phyloP scores from a whole-genome alignment of 31 red algal species.

The Odonthalia washingtoniensis region DNA sequence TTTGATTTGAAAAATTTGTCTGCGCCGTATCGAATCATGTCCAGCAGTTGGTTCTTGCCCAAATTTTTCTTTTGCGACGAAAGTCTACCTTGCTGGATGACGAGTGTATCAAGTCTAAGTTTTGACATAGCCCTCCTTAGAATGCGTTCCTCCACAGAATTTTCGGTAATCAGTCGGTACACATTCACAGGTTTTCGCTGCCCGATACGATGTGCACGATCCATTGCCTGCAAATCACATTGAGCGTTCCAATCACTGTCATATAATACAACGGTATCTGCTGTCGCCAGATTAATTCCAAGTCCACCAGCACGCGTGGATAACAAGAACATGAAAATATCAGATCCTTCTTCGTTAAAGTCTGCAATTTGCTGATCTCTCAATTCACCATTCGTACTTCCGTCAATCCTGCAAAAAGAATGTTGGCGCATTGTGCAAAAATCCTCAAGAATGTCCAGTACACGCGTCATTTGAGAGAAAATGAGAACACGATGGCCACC shows the following conservation, averaged over 20 bases:
- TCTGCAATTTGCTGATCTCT: conserved; percentile 97
- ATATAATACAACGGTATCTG: conserved; percentile 98
- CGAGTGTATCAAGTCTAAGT: conserved; percentile 94
- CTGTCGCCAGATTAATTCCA: conserved; percentile 99
- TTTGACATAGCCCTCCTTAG: conserved; percentile 94
- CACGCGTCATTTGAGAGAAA: conserved; percentile 99
- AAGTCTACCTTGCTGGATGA: conserved; percentile 99
- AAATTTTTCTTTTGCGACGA: conserved; percentile 93
- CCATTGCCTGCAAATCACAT: conserved; percentile 99
- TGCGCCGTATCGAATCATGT: conserved; percentile 99
- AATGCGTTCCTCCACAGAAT: conserved; percentile 97
- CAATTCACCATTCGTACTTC: conserved; percentile 94
- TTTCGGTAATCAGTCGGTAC: conserved; percentile 92
- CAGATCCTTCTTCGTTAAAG: conserved; percentile 90
- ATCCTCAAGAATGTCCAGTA: conserved; percentile 99
- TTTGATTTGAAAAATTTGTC: conserved; percentile 98
- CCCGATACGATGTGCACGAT: conserved; percentile 99
- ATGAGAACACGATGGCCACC: conserved; percentile 94
- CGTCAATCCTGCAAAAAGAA: conserved; percentile 98
- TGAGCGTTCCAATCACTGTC: conserved; percentile 99
- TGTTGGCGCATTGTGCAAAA: conserved; percentile 95
- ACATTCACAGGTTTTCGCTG: conserved; percentile 98
- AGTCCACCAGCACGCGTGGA: conserved; percentile 98
- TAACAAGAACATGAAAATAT: conserved; percentile 98
- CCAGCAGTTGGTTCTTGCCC: conserved; percentile 89